A percentile compares a stretch with the other conserved stretches of the same genome.
Conservation (phyloP, 331 rosid species). For the Malus hybrid region DNA sequence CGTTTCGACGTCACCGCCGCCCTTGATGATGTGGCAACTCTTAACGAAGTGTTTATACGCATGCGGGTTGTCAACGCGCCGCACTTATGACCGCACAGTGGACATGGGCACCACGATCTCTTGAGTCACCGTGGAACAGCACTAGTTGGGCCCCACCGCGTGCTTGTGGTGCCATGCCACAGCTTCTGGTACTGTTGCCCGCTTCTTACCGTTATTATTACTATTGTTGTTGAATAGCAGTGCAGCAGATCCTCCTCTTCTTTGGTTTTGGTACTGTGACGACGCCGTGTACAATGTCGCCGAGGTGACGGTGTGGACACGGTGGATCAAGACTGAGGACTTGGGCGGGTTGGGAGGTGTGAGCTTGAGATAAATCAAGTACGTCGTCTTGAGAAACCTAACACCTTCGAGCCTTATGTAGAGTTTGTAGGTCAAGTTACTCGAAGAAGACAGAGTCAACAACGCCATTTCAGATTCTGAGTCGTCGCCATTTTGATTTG, state of each 20-base stretch:
- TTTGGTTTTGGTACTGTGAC: not conserved
- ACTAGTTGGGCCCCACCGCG: constrained; percentile 37
- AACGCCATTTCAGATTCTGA: constrained; percentile 25
- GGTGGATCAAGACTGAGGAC: constrained; percentile 37
- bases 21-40: constrained; percentile 74
- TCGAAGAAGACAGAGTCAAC: constrained; percentile 11
- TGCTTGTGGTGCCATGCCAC: constrained; percentile 58
- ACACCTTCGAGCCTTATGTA: constrained; percentile 49
- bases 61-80: constrained; percentile 87
- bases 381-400: constrained; percentile 78
- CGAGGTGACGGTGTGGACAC: constrained; percentile 26
- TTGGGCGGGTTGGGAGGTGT: constrained; percentile 65
- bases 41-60: constrained; percentile 81
- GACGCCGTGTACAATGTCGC: not conserved
- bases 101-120: constrained; percentile 68
- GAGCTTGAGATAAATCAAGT: constrained; percentile 68
- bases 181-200: constrained; percentile 31
- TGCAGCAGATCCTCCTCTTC: not conserved
- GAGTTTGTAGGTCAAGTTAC: constrained; percentile 32
- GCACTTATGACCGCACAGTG: constrained; percentile 77
- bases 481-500: constrained; percentile 24
- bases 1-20: constrained; percentile 70
- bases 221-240: not conserved
- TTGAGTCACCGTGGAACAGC: constrained; percentile 67
- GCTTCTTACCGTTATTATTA: not conserved